These are phyloP conservation scores for Moricandia arvensis DNA, from an alignment of 345 rosid species.

Conservation along the genomic window DNA sequence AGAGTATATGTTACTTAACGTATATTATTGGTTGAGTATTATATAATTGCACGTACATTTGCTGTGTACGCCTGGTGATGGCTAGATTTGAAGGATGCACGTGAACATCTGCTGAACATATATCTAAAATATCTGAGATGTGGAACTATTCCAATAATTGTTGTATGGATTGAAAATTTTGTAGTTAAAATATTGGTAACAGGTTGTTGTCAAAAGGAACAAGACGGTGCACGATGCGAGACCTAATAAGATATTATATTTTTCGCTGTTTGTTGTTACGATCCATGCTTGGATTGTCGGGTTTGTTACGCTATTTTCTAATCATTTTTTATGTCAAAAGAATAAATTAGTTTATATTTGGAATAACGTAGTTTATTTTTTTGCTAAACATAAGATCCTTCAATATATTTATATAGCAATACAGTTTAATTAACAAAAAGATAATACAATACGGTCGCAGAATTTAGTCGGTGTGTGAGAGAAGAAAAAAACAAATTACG, in stretches of 20 bases:
- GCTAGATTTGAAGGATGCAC: conserved; percentile 34
- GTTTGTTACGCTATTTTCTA: conserved; percentile 9
- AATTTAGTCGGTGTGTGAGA: conserved; percentile 24
- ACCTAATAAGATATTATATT: conserved; percentile 10
- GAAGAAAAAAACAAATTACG: conserved; percentile 1
- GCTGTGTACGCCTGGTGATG: conserved; percentile 13
- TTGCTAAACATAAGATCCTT: not conserved
- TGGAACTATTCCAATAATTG: conserved; percentile 21
- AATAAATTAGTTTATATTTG: not conserved
- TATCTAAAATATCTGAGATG: conserved; percentile 16
- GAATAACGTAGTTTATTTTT: no score
- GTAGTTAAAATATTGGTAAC: conserved; percentile 19
- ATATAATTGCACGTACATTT: conserved; percentile 12
- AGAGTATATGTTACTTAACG: no score
- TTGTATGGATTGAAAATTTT: not conserved
- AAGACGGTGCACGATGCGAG: conserved; percentile 38
- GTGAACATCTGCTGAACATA: conserved; percentile 21
- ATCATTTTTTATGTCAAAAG: not conserved
- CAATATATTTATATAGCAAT: not conserved
- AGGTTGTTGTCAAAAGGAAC: conserved; percentile 31
- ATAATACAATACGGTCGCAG: conserved; percentile 5
- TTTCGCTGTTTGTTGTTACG: conserved; percentile 29
- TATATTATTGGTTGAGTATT: no score
- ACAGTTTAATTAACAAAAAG: not conserved
- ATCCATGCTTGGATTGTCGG: conserved; percentile 33